Base-by-base conservation (phyloP, 1,284 basidiomycete species). In the Trichosporon inkin region DNA sequence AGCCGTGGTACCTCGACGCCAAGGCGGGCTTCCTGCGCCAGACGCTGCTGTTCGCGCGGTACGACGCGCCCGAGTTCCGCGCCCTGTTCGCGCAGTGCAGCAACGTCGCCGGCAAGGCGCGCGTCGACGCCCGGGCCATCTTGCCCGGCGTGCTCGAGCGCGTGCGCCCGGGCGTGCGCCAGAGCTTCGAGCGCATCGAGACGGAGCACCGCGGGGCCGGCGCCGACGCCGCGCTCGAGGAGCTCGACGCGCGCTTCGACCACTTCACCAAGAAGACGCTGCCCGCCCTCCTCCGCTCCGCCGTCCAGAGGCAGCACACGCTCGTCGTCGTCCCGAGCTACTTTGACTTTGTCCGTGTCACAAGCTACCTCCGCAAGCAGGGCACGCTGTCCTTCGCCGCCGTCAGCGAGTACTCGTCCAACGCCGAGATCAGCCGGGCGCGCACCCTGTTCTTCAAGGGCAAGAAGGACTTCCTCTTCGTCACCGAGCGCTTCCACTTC, bases 401-500 rank as follows among this genome's bases (percentile, higher is more conserved):
- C 13, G 85, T 99, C 52, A 94, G 92, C 2, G 96, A 99, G 89
- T 97, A 99, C 75, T 94, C 92, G 0, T 86, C 89, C 10, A 92
- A 91, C 67, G 86, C 89, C 73, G 94, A 99, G 62, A 95, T 99
- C 64, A 89, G 90, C 1, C 86, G 93, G 2, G 94, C 94, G 0
- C 84, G 96, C 53, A 90, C 94, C 68, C 85, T 89, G 0, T 99
- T 99, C 81, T 97, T 96, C 82, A 83, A 83, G 41, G 91, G 90
- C 56, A 88, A 89, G 70, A 92, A 88, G 68, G 81, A 87, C 0
- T 90, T 98, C 80, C 77, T 99, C 20, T 81, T 99, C 63, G 82
- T 98, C 67, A 97, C 91, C 62, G 96, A 99, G 75, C 86, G 96
- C 19, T 97, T 98, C 81, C 93, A 99, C 78, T 99, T 99, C 76